Percentiles rank a stretch among this genome's conserved stretches.
Conservation (phyloP, 2,329 filamentous ascomycete species). For the Xylaria sp. region DNA sequence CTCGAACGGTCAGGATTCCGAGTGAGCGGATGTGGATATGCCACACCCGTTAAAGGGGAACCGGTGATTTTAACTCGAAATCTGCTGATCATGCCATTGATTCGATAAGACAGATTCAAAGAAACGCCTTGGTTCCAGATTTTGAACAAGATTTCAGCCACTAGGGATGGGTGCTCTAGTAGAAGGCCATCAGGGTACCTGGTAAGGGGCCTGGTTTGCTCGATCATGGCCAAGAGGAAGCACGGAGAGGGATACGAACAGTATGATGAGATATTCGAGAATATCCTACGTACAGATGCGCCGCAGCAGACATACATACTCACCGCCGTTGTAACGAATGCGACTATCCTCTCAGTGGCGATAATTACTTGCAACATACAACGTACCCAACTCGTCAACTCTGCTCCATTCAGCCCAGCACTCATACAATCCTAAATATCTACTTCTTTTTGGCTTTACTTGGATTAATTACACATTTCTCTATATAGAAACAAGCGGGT, state of each 20-base stretch:
- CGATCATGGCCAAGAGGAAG: too few species aligned
- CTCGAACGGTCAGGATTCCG: background rate
- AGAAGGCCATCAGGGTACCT: background rate
- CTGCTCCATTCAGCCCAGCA: background rate
- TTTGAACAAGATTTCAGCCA: constrained; percentile 1
- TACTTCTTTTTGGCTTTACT: background rate
- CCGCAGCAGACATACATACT: too few species aligned
- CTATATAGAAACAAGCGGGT: background rate
- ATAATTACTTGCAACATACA: background rate
- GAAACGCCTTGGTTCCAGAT: background rate
- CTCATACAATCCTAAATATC: background rate
- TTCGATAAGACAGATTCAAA: background rate
- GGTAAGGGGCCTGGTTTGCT: background rate
- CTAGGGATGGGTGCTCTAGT: background rate
- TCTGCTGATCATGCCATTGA: background rate
- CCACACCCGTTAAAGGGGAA: background rate
- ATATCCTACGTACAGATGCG: too few species aligned
- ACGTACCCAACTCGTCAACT: background rate
- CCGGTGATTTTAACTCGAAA: background rate
- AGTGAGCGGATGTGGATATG: background rate
- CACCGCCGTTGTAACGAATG: too few species aligned
- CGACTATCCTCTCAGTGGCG: background rate
- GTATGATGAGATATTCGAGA: background rate
- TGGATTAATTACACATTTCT: background rate
- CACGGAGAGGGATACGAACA: too few species aligned